Base-by-base conservation (phyloP, 768 basidiomycete species). In the Filobasidium floriforme region DNA sequence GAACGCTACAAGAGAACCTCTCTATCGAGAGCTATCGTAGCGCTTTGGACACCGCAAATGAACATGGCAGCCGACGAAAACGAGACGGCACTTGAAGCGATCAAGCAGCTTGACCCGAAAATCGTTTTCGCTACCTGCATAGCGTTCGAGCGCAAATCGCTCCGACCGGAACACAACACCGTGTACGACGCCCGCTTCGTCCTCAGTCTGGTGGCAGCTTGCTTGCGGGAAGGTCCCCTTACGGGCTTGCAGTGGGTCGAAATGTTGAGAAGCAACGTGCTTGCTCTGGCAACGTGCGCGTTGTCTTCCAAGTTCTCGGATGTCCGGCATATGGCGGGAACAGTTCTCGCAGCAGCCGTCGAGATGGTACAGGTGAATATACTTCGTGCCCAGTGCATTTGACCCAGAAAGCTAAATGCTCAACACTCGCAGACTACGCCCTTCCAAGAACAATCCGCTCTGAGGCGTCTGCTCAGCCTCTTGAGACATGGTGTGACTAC, bases 151-250 rank as follows among this genome's bases (percentile, higher is more conserved):
- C 84, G 87, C 84, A 82, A 89, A 49, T 77, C 77, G 1, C 71
- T 87, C 1, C 65, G 71, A 1, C 59, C 71, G 10, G 69, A 68
- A 5, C 66, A 69, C 44, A 74, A 73, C 12, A 80, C 78, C 12
- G 74, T 87, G 41, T 96, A 92, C 72, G 92, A 97, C 73, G 91
- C 92, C 9, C 74, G 87, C 0, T 90, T 93, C 76, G 73, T 90
- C 15, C 77, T 88, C 41, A 79, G 86, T 1, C 79, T 92, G n/a
- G 84, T 87, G 43, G 82, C 84, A 4, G 83, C 86, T 60, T 83
- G 86, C 75, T 79, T 92, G n/a, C 79, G 80, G 1, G 85, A 88
- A 41, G 82, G 81, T 61, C 68, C 67, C 0, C 76, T 82, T 0
- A 85, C 85, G 0, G 83, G 85, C 0, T 79, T 88, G 66, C 84